Percentiles rank a stretch among this genome's conserved stretches.
phyloP scores from a whole-genome alignment of 371 early-diverging fungal genomes.

The Mortierella sp. region DNA sequence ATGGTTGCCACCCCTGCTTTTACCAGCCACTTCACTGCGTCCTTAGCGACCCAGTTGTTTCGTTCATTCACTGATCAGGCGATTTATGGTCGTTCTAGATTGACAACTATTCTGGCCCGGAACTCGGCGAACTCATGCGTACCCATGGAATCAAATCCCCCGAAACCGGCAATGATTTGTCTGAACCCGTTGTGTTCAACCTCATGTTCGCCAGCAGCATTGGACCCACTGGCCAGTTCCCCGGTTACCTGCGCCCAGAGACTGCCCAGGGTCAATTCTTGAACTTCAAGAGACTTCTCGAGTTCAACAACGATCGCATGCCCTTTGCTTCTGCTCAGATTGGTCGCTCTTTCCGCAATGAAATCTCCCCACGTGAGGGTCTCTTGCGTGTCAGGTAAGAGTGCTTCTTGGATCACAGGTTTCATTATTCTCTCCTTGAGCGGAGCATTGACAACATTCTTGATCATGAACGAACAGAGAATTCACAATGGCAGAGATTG shows the following conservation, averaged over 20 bases:
- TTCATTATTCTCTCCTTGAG: no score
- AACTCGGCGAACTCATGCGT: conserved; percentile 89
- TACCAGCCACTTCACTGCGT: no score
- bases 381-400: conserved; percentile 94
- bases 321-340: conserved; percentile 99
- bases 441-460: no score
- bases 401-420: not conserved
- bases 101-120: conserved; percentile 92
- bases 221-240: conserved; percentile 96
- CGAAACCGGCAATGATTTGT: conserved; percentile 92
- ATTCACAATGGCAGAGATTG: conserved; percentile 99
- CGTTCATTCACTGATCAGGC: conserved; percentile 1
- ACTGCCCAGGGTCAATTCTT: conserved; percentile 99
- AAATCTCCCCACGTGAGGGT: conserved; percentile 98
- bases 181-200: conserved; percentile 96
- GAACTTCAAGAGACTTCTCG: conserved; percentile 97
- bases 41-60: not conserved
- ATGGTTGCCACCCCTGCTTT: no score
- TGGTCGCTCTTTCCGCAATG: conserved; percentile 99
- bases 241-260: conserved; percentile 97
- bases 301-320: conserved; percentile 98
- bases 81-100: conserved; percentile 64
- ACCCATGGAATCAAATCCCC: conserved; percentile 92
- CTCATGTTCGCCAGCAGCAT: conserved; percentile 99
- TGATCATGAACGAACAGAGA: conserved; percentile 69